These are phyloP conservation scores for Tuber brumale DNA, from an alignment of 495 filamentous ascomycete genomes.

Conservation along the genomic window DNA sequence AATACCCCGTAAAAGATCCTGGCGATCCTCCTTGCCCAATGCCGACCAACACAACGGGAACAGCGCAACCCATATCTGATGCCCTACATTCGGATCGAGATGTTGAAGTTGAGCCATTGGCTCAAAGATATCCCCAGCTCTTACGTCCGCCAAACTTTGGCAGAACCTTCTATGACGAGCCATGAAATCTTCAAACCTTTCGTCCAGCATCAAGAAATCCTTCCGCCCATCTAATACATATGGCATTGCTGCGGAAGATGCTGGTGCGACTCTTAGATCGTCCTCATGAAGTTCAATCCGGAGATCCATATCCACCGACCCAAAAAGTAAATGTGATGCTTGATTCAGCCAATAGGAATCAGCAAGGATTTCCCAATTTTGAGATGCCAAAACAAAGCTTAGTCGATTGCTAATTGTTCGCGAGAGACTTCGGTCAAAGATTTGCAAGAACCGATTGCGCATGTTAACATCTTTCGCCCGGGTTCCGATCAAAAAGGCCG, in stretches of 20 bases:
- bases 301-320: constrained; percentile 77
- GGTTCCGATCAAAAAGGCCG: constrained; percentile 93
- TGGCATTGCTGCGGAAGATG: constrained; percentile 61
- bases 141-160: constrained; percentile 72
- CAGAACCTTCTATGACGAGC: constrained; percentile 72
- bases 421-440: constrained; percentile 86
- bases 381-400: constrained; percentile 79
- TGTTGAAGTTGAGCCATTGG: constrained; percentile 94
- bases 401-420: constrained; percentile 78
- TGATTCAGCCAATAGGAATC: constrained; percentile 97
- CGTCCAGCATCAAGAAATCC: constrained; percentile 66
- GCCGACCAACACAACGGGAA: constrained; percentile 94
- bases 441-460: constrained; percentile 89
- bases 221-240: constrained; percentile 63
- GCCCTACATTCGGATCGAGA: constrained; percentile 67
- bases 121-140: constrained; percentile 76
- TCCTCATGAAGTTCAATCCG: constrained; percentile 67
- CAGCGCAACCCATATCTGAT: constrained; percentile 80
- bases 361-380: constrained; percentile 92
- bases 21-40: constrained; percentile 74
- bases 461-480: constrained; percentile 92
- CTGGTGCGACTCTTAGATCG: constrained; percentile 70
- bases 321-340: constrained; percentile 82
- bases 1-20: constrained; percentile 84
- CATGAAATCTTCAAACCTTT: constrained; percentile 73